These are phyloP conservation scores for Apiotrichum brassicae DNA, from an alignment of 1,284 basidiomycete species.

Conservation along the genomic window DNA sequence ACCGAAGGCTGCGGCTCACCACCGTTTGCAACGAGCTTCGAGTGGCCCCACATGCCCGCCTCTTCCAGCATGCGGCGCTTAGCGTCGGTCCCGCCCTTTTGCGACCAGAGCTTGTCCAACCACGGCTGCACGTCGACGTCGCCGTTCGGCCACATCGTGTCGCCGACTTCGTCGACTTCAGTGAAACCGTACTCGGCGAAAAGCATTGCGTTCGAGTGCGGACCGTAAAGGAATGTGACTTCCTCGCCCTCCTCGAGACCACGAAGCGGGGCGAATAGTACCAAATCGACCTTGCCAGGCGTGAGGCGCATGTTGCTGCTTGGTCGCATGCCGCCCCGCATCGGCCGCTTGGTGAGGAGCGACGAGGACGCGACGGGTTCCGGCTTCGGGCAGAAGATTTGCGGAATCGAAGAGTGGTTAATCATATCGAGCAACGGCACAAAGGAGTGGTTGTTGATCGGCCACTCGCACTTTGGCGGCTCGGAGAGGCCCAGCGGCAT, in stretches of 20 bases:
- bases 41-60: constrained; percentile 16
- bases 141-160: constrained; percentile 15
- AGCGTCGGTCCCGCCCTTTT: constrained; percentile 8
- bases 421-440: constrained; percentile 81
- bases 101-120: constrained; percentile 50
- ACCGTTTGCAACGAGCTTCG: constrained; percentile 12
- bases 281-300: constrained; percentile 49
- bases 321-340: constrained; percentile 34
- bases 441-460: constrained; percentile 64
- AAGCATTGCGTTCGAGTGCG: constrained; percentile 63
- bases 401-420: constrained; percentile 56
- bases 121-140: constrained; percentile 61
- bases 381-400: constrained; percentile 21
- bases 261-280: constrained; percentile 53
- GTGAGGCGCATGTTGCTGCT: constrained; percentile 43
- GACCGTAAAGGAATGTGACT: constrained; percentile 67
- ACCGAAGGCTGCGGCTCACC: constrained; percentile 15
- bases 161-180: constrained; percentile 39
- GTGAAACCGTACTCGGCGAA: constrained; percentile 83
- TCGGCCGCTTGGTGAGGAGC: constrained; percentile 1
- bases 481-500: constrained; percentile 59
- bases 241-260: constrained; percentile 55
- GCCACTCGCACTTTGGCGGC: constrained; percentile 36
- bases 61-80: constrained; percentile 15
- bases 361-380: constrained; percentile 19